Conservation (phyloP, 768 basidiomycete genomes). For the Boletus rex-veris region DNA sequence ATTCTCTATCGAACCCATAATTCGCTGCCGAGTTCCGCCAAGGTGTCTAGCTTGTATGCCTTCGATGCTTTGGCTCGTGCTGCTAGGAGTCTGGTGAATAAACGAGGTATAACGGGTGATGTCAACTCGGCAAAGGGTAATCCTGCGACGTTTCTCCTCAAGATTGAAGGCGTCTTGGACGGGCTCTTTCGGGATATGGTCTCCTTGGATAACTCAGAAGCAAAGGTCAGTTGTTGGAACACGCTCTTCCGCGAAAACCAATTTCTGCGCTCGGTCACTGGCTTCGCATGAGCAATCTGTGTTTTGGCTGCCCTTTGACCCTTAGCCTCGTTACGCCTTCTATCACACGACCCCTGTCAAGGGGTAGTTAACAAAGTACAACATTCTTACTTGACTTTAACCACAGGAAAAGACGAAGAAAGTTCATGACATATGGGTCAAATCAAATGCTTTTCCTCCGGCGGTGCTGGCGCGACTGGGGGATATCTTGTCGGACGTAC, state of each 20-base stretch:
- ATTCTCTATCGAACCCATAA: conserved; percentile 88
- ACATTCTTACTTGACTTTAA: conserved; percentile 34
- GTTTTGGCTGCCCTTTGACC: background rate
- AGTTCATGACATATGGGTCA: conserved; percentile 96
- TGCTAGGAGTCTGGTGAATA: conserved; percentile 64
- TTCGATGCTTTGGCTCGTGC: conserved; percentile 92
- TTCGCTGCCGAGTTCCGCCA: conserved; percentile 59
- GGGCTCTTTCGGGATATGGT: conserved; percentile 86
- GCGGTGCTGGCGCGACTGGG: conserved; percentile 68
- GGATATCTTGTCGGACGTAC: conserved; percentile 61
- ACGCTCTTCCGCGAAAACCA: conserved; percentile 5
- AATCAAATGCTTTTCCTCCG: conserved; percentile 84
- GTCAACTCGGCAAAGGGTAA: conserved; percentile 58
- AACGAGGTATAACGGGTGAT: conserved; percentile 58
- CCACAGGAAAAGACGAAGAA: conserved; percentile 94
- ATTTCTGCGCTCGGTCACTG: background rate
- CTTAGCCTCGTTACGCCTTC: conserved; percentile 19
- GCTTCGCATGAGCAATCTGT: conserved; percentile 8
- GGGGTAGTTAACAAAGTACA: conserved; percentile 41
- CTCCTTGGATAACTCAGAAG: conserved; percentile 58
- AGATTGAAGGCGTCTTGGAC: conserved; percentile 88
- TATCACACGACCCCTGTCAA: conserved; percentile 29
- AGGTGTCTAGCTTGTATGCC: conserved; percentile 87
- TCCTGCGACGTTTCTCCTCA: conserved; percentile 78
- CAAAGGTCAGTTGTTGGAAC: conserved; percentile 69